These are phyloP conservation scores for Naganishia sp. DNA, from an alignment of 1,284 basidiomycete species.

Conservation along the genomic window DNA sequence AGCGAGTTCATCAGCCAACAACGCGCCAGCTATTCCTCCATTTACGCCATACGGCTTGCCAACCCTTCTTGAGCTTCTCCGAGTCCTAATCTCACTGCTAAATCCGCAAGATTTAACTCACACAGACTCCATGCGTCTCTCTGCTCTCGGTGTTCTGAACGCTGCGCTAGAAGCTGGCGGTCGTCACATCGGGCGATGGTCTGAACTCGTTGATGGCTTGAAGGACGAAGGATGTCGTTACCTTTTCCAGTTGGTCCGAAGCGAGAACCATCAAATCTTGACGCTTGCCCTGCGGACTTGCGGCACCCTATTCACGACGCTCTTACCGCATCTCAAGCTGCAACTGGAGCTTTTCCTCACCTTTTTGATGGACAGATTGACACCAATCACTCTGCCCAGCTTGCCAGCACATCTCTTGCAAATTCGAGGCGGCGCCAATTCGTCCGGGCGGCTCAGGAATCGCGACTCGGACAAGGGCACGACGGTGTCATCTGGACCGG, in stretches of 20 bases:
- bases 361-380: slow-evolving; percentile 88
- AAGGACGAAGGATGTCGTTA: slow-evolving; percentile 89
- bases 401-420: slow-evolving; percentile 43
- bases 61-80: slow-evolving; percentile 87
- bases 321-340: slow-evolving; percentile 85
- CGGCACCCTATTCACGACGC: slow-evolving; percentile 82
- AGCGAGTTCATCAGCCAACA: neutral
- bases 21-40: slow-evolving; percentile 2
- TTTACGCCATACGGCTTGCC: slow-evolving; percentile 74
- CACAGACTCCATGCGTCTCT: slow-evolving; percentile 92
- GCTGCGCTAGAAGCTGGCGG: slow-evolving; percentile 87
- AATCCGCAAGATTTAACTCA: slow-evolving; percentile 93
- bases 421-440: slow-evolving; percentile 32
- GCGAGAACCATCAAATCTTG: slow-evolving; percentile 79
- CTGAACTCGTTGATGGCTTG: slow-evolving; percentile 53
- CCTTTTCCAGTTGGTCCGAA: slow-evolving; percentile 84
- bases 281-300: slow-evolving; percentile 80
- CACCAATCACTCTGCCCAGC: slow-evolving; percentile 57
- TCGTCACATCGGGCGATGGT: slow-evolving; percentile 66
- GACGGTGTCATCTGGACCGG: slow-evolving; percentile 32
- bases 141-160: slow-evolving; percentile 84
- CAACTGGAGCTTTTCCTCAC: slow-evolving; percentile 94
- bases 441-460: slow-evolving; percentile 38
- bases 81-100: slow-evolving; percentile 91
- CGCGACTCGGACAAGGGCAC: slow-evolving; percentile 43